These are phyloP conservation scores for Tuber microsphaerosporum DNA, from an alignment of 495 filamentous ascomycete species.

Conservation along the genomic window DNA sequence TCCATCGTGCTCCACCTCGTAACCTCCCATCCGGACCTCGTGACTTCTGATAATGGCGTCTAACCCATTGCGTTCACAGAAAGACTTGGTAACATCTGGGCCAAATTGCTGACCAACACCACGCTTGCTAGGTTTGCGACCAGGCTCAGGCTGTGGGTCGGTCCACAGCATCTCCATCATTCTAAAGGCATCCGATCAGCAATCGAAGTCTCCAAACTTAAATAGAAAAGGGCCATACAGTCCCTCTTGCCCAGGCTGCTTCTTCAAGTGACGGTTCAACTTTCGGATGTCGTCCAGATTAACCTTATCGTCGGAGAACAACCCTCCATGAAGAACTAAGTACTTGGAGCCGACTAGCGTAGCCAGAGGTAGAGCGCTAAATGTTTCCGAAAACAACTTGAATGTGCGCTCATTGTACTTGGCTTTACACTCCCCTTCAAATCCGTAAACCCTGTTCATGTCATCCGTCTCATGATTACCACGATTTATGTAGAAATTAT, in stretches of 20 bases:
- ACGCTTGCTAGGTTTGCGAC: conserved; percentile 89
- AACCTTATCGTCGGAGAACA: conserved; percentile 95
- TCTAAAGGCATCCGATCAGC: conserved; percentile 15
- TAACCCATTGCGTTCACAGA: conserved; percentile 91
- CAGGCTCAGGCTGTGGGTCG: conserved; percentile 78
- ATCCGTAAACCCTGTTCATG: conserved; percentile 98
- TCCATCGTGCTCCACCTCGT: conserved; percentile 95
- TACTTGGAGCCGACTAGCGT: conserved; percentile 88
- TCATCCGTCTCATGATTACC: conserved; percentile 99
- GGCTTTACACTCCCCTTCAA: conserved; percentile 94
- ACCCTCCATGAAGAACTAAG: conserved; percentile 86
- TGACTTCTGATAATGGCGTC: conserved; percentile 94
- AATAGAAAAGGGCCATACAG: conserved; percentile 43
- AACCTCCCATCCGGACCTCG: conserved; percentile 95
- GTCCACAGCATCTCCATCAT: conserved; percentile 99
- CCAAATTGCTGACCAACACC: conserved; percentile 96
- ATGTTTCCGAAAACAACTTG: conserved; percentile 97
- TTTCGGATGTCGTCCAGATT: conserved; percentile 89
- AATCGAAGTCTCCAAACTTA: background rate
- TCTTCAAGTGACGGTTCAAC: conserved; percentile 81
- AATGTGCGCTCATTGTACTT: conserved; percentile 96
- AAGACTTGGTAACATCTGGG: conserved; percentile 90
- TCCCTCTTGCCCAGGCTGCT: conserved; percentile 89
- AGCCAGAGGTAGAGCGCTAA: conserved; percentile 87
- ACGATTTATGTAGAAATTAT: conserved; percentile 87